Percentiles rank a stretch among this genome's conserved stretches.
Conservation (phyloP, 1,284 basidiomycete species). For the Trichosporon inkin region DNA sequence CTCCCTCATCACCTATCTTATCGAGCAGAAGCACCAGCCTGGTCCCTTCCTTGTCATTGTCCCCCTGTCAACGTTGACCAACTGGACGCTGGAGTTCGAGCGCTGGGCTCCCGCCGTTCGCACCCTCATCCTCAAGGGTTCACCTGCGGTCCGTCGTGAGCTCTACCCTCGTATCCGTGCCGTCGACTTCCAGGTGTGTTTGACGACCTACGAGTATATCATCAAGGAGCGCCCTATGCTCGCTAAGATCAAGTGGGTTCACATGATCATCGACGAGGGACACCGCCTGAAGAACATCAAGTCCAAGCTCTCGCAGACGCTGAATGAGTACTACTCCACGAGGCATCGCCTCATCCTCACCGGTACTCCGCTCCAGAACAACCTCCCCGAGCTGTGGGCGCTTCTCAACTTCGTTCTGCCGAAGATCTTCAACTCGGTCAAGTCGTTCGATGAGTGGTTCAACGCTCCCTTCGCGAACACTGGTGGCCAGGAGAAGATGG, state of each 20-base stretch:
- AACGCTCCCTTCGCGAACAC: conserved; percentile 99
- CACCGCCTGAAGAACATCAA: conserved; percentile 99
- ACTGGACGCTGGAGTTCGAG: conserved; percentile 95
- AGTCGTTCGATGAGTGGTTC: conserved; percentile 99
- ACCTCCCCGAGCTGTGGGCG: conserved; percentile 96
- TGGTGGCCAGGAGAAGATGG: conserved; percentile 88
- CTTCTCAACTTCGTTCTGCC: conserved; percentile 97
- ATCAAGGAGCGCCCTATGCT: conserved; percentile 93
- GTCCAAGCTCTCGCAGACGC: conserved; percentile 86
- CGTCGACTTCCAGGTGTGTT: conserved; percentile 84
- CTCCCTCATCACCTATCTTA: conserved; percentile 91
- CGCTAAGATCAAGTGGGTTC: conserved; percentile 92
- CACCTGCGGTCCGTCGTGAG: conserved; percentile 58
- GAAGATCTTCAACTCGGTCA: conserved; percentile 98
- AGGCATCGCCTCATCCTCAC: conserved; percentile 94
- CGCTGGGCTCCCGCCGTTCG: conserved; percentile 92
- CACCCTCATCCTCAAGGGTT: conserved; percentile 88
- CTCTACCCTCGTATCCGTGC: conserved; percentile 43
- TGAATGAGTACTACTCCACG: conserved; percentile 89
- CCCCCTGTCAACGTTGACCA: conserved; percentile 95
- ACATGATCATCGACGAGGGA: conserved; percentile 99
- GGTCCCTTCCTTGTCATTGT: conserved; percentile 98
- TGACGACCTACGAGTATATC: conserved; percentile 99
- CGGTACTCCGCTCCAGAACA: conserved; percentile 97
- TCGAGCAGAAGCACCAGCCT: conserved; percentile 83